A percentile compares a stretch with the other conserved stretches of the same genome.
phyloP scores from a whole-genome alignment of 129 eudicot species.

The Gnaphalium uliginosum region DNA sequence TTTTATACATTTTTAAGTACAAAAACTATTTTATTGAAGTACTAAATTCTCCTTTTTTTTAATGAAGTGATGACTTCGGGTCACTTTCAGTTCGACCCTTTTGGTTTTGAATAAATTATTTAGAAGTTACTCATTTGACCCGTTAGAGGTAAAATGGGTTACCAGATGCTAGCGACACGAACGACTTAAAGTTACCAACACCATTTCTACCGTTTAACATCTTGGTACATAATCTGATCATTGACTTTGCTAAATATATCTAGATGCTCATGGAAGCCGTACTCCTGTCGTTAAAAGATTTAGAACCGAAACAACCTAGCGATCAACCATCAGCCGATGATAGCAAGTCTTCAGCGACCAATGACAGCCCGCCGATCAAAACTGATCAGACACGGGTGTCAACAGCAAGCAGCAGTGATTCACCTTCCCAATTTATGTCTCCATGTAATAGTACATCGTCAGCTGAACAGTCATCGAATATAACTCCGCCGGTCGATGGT shows the following conservation, averaged over 20 bases:
- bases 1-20: not conserved
- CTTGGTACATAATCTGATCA: not conserved
- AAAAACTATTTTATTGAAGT: not conserved
- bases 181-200: not conserved
- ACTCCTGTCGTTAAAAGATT: constrained; percentile 70
- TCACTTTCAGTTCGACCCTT: not conserved
- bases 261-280: constrained; percentile 92
- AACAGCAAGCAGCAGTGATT: constrained; percentile 36
- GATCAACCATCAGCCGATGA: constrained; percentile 34
- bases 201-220: not conserved
- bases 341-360: constrained; percentile 1
- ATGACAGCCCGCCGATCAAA: constrained; percentile 14
- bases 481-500: constrained; percentile 30
- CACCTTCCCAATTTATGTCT: constrained; percentile 33
- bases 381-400: constrained; percentile 24
- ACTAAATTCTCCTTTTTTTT: not conserved
- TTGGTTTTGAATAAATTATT: not conserved
- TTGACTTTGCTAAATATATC: not conserved
- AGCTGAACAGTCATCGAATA: constrained; percentile 18
- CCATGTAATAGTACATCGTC: constrained; percentile 44
- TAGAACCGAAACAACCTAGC: constrained; percentile 35
- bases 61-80: not conserved
- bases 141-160: not conserved
- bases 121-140: not conserved
- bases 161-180: not conserved